A percentile compares a stretch with the other conserved stretches of the same genome.
These are phyloP conservation scores for Xylaria arbuscula DNA, from an alignment of 2,329 filamentous ascomycete species.

Conservation along the genomic window DNA sequence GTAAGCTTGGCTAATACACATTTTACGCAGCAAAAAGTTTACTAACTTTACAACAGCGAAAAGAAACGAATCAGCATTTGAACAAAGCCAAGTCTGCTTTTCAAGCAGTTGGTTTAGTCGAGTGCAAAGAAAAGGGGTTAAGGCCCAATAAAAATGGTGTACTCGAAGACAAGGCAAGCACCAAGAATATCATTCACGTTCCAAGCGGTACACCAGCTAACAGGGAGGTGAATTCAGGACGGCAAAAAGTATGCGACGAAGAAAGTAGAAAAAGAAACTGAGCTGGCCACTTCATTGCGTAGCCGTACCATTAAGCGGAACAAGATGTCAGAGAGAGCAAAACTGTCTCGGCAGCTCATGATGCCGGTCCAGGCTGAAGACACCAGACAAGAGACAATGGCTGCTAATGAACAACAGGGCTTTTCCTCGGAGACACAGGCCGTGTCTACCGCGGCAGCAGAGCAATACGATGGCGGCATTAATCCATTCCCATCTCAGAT, in stretches of 20 bases:
- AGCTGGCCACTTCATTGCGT: background rate
- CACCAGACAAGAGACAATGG: background rate
- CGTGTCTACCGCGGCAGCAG: background rate
- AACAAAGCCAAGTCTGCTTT: slow-evolving; percentile 1
- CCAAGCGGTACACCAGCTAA: background rate
- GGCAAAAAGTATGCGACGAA: background rate
- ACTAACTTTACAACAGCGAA: slow-evolving; percentile 26
- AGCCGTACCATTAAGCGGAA: background rate
- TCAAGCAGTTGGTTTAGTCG: background rate
- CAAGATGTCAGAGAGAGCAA: background rate
- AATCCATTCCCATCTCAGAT: background rate
- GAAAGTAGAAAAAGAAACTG: background rate
- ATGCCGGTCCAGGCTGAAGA: background rate
- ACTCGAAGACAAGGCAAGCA: slow-evolving; percentile 17
- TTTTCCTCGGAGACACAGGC: background rate
- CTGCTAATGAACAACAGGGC: background rate
- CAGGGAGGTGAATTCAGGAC: background rate
- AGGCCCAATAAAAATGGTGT: background rate
- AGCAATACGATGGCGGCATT: background rate
- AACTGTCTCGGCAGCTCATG: background rate
- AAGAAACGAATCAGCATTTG: background rate
- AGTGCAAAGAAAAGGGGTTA: background rate
- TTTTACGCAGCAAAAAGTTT: background rate
- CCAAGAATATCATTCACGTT: background rate
- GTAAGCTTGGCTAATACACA: slow-evolving; percentile 1